These are phyloP conservation scores for Trichoderma koningiopsis DNA, from an alignment of 2,329 filamentous ascomycete genomes.

Conservation along the genomic window DNA sequence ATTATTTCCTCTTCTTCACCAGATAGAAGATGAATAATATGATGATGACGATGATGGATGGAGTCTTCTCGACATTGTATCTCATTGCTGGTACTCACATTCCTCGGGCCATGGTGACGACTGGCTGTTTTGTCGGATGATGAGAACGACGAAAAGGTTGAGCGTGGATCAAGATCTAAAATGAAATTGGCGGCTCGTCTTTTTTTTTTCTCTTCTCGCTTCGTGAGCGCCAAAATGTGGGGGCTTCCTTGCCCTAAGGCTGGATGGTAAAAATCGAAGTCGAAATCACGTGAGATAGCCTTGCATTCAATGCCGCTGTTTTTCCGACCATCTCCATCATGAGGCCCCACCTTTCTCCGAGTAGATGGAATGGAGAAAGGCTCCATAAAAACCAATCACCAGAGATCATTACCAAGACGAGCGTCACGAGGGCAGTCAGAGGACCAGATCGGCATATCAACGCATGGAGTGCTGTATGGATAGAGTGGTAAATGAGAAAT, in stretches of 20 bases:
- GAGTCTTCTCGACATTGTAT: not conserved
- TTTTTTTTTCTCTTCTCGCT: slow-evolving; percentile 32
- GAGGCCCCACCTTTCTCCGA: not conserved
- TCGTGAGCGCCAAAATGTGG: slow-evolving; percentile 32
- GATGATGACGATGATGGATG: not conserved
- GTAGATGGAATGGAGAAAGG: not conserved
- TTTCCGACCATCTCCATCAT: not conserved
- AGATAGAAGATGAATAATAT: not conserved
- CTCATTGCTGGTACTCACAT: slow-evolving; percentile 50
- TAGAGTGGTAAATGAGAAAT: not conserved
- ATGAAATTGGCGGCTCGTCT: slow-evolving; percentile 30
- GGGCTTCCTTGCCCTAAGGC: slow-evolving; percentile 43
- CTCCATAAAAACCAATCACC: not conserved
- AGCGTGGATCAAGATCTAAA: slow-evolving; percentile 34
- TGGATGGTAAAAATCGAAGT: not conserved
- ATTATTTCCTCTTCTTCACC: not conserved
- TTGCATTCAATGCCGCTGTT: not conserved
- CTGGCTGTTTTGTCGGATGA: slow-evolving; percentile 44
- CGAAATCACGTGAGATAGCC: slow-evolving; percentile 3
- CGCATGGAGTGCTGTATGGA: not conserved
- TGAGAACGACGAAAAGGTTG: slow-evolving; percentile 38
- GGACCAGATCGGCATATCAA: not conserved
- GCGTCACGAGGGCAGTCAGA: not conserved
- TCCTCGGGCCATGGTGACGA: slow-evolving; percentile 66
- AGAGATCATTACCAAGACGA: not conserved